Base-by-base conservation (phyloP, 176 grass and related monocot species). In the Eragrostis curvula region DNA sequence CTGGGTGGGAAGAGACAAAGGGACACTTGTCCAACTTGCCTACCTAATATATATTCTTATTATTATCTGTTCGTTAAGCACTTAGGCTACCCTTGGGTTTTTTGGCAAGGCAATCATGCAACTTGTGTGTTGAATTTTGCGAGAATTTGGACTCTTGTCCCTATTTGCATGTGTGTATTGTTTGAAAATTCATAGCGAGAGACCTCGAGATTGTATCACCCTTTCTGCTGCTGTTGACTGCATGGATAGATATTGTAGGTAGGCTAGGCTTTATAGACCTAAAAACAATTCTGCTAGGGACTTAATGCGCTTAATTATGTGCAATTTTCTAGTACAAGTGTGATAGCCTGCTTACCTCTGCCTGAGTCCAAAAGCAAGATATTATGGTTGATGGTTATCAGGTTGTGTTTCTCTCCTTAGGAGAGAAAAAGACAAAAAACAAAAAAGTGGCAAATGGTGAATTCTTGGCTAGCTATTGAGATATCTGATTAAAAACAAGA, bases 1-100 rank as follows among this genome's bases (percentile, higher is more conserved):
- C 47, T 76, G 85, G 69, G 73, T 63, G 39, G 69, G 36, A 86
- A 83, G 70, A 80, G 83, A 83, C 62, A 71, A 76, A 83, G 82
- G 75, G 46, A 81, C 74, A 89, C 81, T 88, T 85, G 89, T 74
- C 82, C 89, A 88, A 91, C 60, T 88, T 91, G 89, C 67, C 20
- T 91, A 82, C 83, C 88, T 82, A 86, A 83, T 73, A 82, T 67
- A 46, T 82, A 42, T 86, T 72, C 28, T 86, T 86, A 89, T 78
- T 86, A 44, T 90, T 90, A 90, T 83, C 83, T 78, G 79, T 82
- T 81, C 47, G 79, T 79, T 85, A 58, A 45, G 79, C 78, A 80
- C 32, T 80, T 57, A 49, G 55, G 78, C 67, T 66, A 42, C 88
- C 67, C 56, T 86, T 57, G 65, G 42, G 79, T 40, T 86, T 86